phyloP scores from a whole-genome alignment of 1,284 basidiomycete species.

The Ceratobasidium sp. region DNA sequence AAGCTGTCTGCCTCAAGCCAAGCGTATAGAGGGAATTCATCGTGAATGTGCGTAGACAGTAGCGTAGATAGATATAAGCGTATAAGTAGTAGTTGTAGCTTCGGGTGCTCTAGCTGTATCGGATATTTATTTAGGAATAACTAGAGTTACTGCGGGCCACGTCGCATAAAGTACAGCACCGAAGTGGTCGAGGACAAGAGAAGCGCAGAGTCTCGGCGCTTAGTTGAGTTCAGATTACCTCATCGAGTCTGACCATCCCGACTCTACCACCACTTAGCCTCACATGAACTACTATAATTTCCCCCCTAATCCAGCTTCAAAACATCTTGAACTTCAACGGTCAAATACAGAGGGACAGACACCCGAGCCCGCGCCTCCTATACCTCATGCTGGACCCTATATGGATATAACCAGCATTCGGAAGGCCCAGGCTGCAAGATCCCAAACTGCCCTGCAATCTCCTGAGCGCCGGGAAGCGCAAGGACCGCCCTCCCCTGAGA shows the following conservation, averaged over 20 bases:
- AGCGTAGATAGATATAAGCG: background rate
- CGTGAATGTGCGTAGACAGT: slow-evolving; percentile 12
- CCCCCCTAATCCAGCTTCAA: slow-evolving; percentile 24
- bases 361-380: slow-evolving; percentile 29
- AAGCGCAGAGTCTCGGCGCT: slow-evolving; percentile 24
- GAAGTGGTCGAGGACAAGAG: slow-evolving; percentile 13
- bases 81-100: background rate
- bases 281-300: slow-evolving; percentile 36
- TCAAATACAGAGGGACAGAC: background rate
- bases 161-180: slow-evolving; percentile 19
- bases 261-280: background rate
- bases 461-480: background rate
- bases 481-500: slow-evolving; percentile 4
- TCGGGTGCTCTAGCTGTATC: background rate
- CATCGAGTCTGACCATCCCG: slow-evolving; percentile 1
- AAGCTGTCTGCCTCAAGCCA: slow-evolving; percentile 90
- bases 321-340: slow-evolving; percentile 30
- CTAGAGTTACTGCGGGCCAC: slow-evolving; percentile 10
- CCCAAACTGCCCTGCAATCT: background rate
- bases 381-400: slow-evolving; percentile 36
- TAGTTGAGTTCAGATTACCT: background rate
- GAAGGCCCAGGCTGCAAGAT: slow-evolving; percentile 5
- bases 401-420: slow-evolving; percentile 27
- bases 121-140: background rate
- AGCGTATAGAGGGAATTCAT: slow-evolving; percentile 97